phyloP scores from a whole-genome alignment of 106 monocot species.

The Dioscorea dumetorum region DNA sequence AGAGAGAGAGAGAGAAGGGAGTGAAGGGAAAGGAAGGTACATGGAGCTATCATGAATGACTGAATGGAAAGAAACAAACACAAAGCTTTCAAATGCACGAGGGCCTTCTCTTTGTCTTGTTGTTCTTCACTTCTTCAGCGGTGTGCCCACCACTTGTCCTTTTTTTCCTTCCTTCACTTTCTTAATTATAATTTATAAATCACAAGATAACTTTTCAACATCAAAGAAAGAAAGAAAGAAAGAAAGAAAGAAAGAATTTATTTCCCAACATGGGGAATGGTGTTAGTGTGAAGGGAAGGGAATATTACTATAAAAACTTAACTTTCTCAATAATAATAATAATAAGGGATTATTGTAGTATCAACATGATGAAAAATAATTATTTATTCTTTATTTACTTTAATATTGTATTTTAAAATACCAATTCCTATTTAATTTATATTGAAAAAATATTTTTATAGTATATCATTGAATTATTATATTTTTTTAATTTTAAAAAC shows the following conservation, averaged over 20 bases:
- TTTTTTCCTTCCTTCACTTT: background rate
- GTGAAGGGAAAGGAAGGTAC: background rate
- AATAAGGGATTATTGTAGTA: no score
- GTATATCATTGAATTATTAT: no score
- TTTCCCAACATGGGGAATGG: background rate
- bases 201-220: background rate
- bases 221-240: no score
- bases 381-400: no score
- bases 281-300: background rate
- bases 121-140: background rate
- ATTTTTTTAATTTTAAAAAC: no score
- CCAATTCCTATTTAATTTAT: no score
- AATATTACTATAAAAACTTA: no score
- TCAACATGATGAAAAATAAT: no score
- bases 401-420: no score
- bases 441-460: no score
- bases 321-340: no score
- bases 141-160: background rate
- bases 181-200: background rate
- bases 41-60: background rate
- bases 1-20: background rate
- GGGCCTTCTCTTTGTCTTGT: conserved; percentile 6
- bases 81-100: conserved; percentile 2
- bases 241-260: no score
- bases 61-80: background rate